phyloP scores from a whole-genome alignment of 306 rosid genomes.

The Arachis hypogaea region DNA sequence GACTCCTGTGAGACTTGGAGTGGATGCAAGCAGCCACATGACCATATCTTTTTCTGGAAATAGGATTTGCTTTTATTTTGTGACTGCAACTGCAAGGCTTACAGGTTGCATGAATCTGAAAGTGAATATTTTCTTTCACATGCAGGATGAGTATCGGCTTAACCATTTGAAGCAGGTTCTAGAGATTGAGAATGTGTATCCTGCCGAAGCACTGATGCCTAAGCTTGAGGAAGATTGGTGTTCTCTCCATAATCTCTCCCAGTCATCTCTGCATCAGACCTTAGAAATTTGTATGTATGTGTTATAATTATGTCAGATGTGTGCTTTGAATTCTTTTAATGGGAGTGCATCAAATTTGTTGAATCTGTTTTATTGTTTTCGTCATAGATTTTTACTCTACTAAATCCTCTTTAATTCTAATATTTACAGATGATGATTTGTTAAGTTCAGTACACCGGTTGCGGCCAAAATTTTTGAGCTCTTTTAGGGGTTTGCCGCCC shows the following conservation, averaged over 20 bases:
- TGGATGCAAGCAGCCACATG: conserved; percentile 23
- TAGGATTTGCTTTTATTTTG: conserved; percentile 24
- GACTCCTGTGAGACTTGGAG: conserved; percentile 16
- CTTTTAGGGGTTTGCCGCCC: conserved; percentile 54
- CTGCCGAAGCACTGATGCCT: conserved; percentile 39
- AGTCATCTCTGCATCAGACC: conserved; percentile 67
- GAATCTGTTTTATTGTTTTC: conserved; percentile 17
- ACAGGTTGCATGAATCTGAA: conserved; percentile 24
- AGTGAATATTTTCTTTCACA: conserved; percentile 32
- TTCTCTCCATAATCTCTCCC: conserved; percentile 69
- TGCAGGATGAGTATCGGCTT: conserved; percentile 65
- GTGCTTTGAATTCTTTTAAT: neutral
- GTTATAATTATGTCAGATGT: conserved; percentile 28
- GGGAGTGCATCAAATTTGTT: neutral
- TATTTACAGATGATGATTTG: conserved; percentile 69
- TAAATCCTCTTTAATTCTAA: conserved; percentile 1
- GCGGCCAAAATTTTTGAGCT: conserved; percentile 72
- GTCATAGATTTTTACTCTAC: neutral
- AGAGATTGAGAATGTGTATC: conserved; percentile 45
- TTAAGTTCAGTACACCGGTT: conserved; percentile 67
- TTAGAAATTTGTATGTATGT: conserved; percentile 69
- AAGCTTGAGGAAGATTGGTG: conserved; percentile 81
- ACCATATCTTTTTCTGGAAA: conserved; percentile 8
- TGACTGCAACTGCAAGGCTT: neutral
- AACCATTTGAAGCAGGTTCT: conserved; percentile 64